Evolutionary conservation across 768 basidiomycete genomes (phyloP), one percentile per base, ranked within the genome.

Genomic region (Tylopilus balloui): DNA sequence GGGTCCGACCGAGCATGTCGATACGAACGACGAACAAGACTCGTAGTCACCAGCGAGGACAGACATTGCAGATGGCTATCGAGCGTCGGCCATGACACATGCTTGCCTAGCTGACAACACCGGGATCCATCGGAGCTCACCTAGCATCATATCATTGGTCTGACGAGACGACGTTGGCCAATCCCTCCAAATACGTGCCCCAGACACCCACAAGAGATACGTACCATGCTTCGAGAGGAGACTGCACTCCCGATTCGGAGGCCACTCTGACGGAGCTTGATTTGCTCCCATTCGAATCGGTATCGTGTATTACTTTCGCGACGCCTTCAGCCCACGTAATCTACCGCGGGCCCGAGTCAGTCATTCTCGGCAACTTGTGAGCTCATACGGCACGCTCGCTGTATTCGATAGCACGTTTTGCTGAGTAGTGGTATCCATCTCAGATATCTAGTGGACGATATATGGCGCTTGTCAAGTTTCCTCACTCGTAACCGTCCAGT

Each of bases 141-240:
- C 25, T 17, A 9, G 20, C 10, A 25, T 31, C 27, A 32, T 6
- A 25, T 41, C 17, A 27, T 21, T 9, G n/a, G 10, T 15, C 9
- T 32, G 5, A 32, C 34, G 34, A 15, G 8, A 41, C 14, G 34
- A 34, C 34, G 17, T 34, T 34, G 13, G 34, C 6, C 24, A 31
- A 42, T 11, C 13, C 17, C 36, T 24, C 35, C 32, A 31, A 20
- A 27, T 42, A 37, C 38, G n/a, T 32, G 28, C 15, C n/a, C 10
- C 9, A n/a, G 34, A 34, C 34, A 25, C 35, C 25, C 27, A 23
- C 31, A 19, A 42, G 12, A 9, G 42, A 45, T 43, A 53, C 41
- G 23, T 28, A 34, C 21, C 2, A 1, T 32, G 21, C 48, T 53
- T 51, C 58, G 10, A 43, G 58, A 57, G 57, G 55, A 42, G 37